phyloP scores from a whole-genome alignment of 768 basidiomycete genomes.

The Lepiota brunneoincarnata region DNA sequence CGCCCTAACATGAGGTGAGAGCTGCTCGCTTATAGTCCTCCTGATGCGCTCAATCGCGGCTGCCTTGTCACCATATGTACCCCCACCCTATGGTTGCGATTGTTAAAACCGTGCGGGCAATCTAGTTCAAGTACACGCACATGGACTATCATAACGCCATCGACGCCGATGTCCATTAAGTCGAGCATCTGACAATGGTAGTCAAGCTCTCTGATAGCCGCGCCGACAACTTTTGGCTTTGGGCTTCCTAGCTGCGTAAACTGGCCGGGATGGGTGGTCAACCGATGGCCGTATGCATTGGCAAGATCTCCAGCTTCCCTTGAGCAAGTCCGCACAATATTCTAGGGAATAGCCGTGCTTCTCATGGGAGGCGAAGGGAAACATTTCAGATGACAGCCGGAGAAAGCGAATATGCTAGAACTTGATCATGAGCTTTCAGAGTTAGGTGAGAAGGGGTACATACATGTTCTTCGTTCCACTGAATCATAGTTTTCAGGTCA shows the following conservation, averaged over 20 bases:
- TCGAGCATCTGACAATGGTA: conserved; percentile 92
- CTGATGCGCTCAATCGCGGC: conserved; percentile 72
- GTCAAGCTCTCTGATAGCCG: conserved; percentile 74
- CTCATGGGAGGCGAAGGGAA: conserved; percentile 86
- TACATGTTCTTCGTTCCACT: conserved; percentile 91
- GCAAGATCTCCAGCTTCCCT: conserved; percentile 64
- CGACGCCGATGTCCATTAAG: conserved; percentile 75
- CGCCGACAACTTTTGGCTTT: conserved; percentile 66
- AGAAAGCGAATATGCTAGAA: conserved; percentile 76
- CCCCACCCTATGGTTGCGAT: conserved; percentile 54
- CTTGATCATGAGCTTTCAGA: background rate
- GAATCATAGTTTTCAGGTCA: conserved; percentile 71
- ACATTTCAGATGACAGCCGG: conserved; percentile 88
- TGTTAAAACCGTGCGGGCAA: background rate
- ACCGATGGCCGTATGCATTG: conserved; percentile 66
- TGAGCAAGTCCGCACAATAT: conserved; percentile 60
- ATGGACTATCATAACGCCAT: conserved; percentile 88
- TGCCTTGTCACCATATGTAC: conserved; percentile 79
- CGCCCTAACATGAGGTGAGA: conserved; percentile 61
- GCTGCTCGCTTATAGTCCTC: conserved; percentile 55
- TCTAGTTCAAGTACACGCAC: conserved; percentile 32
- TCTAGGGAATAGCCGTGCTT: conserved; percentile 78
- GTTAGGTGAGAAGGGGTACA: conserved; percentile 13
- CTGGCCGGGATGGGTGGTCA: conserved; percentile 90
- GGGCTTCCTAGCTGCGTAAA: conserved; percentile 83